Conservation (phyloP, 108 stramenopile genomes). For the Fragilariopsis cylindrus region DNA sequence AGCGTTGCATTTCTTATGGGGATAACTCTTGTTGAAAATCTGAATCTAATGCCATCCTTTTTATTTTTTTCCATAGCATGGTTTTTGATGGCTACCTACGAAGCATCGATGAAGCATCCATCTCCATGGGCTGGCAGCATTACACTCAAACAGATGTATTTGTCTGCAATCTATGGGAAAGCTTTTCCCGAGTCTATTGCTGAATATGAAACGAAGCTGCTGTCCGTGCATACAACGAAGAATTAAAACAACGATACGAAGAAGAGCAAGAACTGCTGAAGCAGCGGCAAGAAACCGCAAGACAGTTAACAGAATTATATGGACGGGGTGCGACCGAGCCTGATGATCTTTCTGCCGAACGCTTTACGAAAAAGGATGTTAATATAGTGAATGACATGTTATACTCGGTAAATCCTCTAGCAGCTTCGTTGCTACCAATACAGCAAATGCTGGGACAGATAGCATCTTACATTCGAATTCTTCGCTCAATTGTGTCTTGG, state of each 20-base stretch:
- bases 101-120: conserved; percentile 21
- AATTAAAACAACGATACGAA: conserved; percentile 10
- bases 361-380: conserved; percentile 2
- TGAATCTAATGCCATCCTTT: conserved; percentile 51
- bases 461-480: conserved; percentile 41
- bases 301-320: conserved; percentile 30
- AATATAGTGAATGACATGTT: conserved; percentile 1
- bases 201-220: conserved; percentile 34
- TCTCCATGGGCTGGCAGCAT: conserved; percentile 27
- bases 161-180: conserved; percentile 15
- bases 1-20: conserved; percentile 47
- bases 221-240: conserved; percentile 19
- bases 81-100: conserved; percentile 36
- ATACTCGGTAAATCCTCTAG: conserved; percentile 16
- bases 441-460: conserved; percentile 35
- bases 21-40: conserved; percentile 47
- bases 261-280: conserved; percentile 1
- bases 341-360: conserved; percentile 15
- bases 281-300: neutral
- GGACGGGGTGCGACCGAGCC: neutral
- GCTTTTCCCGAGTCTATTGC: conserved; percentile 14
- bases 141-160: conserved; percentile 25
- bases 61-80: conserved; percentile 49
- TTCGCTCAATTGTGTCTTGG: conserved; percentile 51
- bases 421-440: conserved; percentile 49